Base-by-base conservation (phyloP, 306 rosid genomes). In the Betula pendula region DNA sequence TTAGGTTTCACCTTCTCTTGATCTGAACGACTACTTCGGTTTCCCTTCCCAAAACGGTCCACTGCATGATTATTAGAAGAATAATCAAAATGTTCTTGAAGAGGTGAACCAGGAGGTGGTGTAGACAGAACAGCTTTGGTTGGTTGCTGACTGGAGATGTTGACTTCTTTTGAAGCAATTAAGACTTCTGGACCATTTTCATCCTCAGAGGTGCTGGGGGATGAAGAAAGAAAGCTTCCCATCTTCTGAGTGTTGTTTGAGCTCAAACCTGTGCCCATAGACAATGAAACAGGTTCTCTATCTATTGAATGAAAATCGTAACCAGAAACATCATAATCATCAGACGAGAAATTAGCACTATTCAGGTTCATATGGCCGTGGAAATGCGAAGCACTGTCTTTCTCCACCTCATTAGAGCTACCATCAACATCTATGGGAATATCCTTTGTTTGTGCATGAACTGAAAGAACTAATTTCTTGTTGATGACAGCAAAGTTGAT, bases 221-320 rank as follows among this genome's bases (percentile, higher is more conserved):
- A 88, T 50, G 99, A 88, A 76, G 97, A 90, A 82, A 81, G 94
- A 66, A 85, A 88, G 75, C 82, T 90, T 70, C 78, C 90, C 90
- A 74, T 85, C 90, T 82, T 97, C n/a, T 87, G 90, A 22, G 86
- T 85, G 79, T 88, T 95, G 85, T 77, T 66, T 56, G 88, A 76
- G 71, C 81, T 87, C 70, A 81, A 80, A 75, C 83, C 85, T 3
- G 76, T 79, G 60, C 79, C 93, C 2, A 74, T 70, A 68, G 90
- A 80, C 51, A 70, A 76, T 24, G 65, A 76, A 65, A 80, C 89
- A 52, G 90, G 85, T 45, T 88, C 99, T 82, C 87, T 89, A 79
- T 96, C 99, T 38, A 87, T 83, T 3, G 93, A 90, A 68, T 88
- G 93, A 80, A 92, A 96, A 88, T 92, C 94, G 62, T 86, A 96